Base-by-base conservation (phyloP, 495 filamentous ascomycete species). In the Niebla homalea region DNA sequence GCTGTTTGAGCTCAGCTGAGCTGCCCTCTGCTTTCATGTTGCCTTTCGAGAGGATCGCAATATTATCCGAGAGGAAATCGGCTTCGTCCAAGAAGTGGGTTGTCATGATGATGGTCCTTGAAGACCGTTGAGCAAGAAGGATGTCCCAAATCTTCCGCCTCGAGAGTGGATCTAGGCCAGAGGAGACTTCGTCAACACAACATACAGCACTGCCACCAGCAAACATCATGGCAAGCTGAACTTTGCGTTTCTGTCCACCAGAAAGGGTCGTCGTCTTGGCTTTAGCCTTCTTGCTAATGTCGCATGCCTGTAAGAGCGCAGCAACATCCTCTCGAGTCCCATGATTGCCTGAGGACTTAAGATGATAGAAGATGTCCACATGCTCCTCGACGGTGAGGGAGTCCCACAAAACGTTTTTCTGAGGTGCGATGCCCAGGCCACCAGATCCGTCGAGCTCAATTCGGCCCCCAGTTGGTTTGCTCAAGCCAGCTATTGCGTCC, bases 91-190 rank as follows among this genome's bases (percentile, higher is more conserved):
- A 49, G 50, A 65, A 63, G 46, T 66, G 70, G 0, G 70, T 74
- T 0, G 70, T 74, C 22, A 60, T 51, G 29, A 62, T 51, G 46
- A 60, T 50, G 7, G 57, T 62, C 10, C 60, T 51, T 15, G 52
- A 50, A n/a, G 42, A 67, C 48, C 48, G 62, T 35, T 67, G 67
- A 36, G 65, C 67, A 19, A 72, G 60, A 7, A 74, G 57, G 36
- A 74, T 74, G 43, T 74, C 67, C 70, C 70, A 74, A n/a, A 74
- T 66, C 53, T 71, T 72, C 22, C 70, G 46, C 16, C 70, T 54
- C 25, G 62, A 66, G n/a, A 74, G 52, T 3, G 70, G 70, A 56
- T 74, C 68, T 7, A 71, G 43, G 0, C 68, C 68, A 5, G 59
- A 61, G 12, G 58, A 63, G 1, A 69, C 68, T 54, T 71, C 68